A percentile compares a stretch with the other conserved stretches of the same genome.
These are phyloP conservation scores for Leptodermis oblonga DNA, from an alignment of 257 asterid genomes.

Conservation along the genomic window DNA sequence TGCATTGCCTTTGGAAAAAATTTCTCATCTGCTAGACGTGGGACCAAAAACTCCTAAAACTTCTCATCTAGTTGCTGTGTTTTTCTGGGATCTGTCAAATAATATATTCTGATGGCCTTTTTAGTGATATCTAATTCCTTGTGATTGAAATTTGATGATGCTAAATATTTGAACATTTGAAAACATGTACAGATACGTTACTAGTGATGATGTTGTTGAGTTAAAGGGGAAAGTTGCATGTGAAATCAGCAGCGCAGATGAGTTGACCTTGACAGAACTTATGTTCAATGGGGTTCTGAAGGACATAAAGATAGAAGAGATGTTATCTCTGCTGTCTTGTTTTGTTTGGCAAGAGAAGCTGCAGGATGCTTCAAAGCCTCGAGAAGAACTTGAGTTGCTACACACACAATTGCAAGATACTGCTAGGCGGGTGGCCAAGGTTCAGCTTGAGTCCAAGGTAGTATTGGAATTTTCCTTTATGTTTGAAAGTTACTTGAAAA, in stretches of 20 bases:
- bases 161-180: conserved; percentile 13
- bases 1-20: background rate
- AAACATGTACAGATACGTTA: conserved; percentile 53
- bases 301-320: conserved; percentile 82
- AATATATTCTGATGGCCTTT: background rate
- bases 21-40: background rate
- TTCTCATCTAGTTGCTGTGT: background rate
- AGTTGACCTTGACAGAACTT: conserved; percentile 83
- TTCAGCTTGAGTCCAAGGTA: conserved; percentile 99
- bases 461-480: background rate
- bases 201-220: conserved; percentile 82
- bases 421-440: conserved; percentile 88
- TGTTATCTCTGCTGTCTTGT: conserved; percentile 90
- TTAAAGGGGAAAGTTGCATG: conserved; percentile 92
- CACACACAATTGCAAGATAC: conserved; percentile 77
- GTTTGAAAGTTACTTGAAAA: background rate
- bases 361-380: conserved; percentile 82
- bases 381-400: conserved; percentile 79
- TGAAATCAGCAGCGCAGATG: conserved; percentile 97
- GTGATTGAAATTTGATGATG: background rate
- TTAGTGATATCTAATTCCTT: background rate
- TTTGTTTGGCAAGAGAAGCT: conserved; percentile 99
- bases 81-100: background rate
- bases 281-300: conserved; percentile 83
- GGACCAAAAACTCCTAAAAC: background rate